Percentiles rank a stretch among this genome's conserved stretches.
Conservation (phyloP, 495 filamentous ascomycete species). For the Apiosordaria backusii region DNA sequence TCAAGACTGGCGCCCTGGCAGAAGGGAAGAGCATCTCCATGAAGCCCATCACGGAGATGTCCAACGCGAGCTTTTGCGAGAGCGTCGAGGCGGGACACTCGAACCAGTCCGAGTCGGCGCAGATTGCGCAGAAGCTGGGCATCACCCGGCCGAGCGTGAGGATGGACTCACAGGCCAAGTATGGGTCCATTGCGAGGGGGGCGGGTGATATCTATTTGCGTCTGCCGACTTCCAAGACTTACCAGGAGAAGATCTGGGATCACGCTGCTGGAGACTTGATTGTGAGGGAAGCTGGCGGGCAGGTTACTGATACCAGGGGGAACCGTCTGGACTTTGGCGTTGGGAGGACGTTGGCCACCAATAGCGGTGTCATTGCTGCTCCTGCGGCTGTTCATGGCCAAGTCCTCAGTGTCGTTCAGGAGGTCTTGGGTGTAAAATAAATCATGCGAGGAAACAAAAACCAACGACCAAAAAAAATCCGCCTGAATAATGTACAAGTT, state of each 20-base stretch:
- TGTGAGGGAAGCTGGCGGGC: slow-evolving; percentile 87
- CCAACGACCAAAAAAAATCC: neutral
- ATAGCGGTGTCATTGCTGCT: slow-evolving; percentile 92
- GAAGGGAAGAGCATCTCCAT: slow-evolving; percentile 67
- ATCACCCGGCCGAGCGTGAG: slow-evolving; percentile 82
- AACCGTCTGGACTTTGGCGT: slow-evolving; percentile 77
- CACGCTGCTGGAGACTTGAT: slow-evolving; percentile 96
- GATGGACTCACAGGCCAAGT: slow-evolving; percentile 98
- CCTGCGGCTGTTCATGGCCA: slow-evolving; percentile 66
- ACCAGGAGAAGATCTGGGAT: slow-evolving; percentile 99
- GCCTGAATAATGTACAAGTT: neutral
- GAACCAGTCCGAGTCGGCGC: slow-evolving; percentile 76
- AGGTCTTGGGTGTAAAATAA: slow-evolving; percentile 56
- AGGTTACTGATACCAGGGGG: slow-evolving; percentile 83
- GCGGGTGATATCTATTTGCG: slow-evolving; percentile 93
- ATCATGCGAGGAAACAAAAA: neutral
- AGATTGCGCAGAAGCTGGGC: slow-evolving; percentile 77
- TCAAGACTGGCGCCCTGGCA: slow-evolving; percentile 57
- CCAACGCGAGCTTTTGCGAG: slow-evolving; percentile 87
- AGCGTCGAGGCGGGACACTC: slow-evolving; percentile 91
- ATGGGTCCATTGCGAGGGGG: slow-evolving; percentile 90
- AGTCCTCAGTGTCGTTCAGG: slow-evolving; percentile 79
- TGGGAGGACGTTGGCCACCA: slow-evolving; percentile 79
- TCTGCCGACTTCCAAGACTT: slow-evolving; percentile 75
- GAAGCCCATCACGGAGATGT: slow-evolving; percentile 68